Evolutionary conservation across 2,329 filamentous ascomycete species (phyloP).

Genomic region (Xylariaceae sp.): DNA sequence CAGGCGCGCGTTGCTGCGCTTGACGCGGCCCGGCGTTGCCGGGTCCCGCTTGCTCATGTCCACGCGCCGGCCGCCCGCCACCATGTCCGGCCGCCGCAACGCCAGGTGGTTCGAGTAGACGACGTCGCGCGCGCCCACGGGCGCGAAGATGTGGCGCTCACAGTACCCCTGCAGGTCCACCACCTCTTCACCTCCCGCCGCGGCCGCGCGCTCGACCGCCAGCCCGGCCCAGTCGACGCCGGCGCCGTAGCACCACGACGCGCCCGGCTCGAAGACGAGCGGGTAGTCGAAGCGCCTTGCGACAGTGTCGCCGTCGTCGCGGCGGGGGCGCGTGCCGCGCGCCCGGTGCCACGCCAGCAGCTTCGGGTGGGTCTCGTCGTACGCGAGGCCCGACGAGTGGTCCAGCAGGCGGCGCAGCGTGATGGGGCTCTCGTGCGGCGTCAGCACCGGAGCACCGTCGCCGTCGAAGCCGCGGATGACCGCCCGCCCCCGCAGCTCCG

Average conservation of each 20-base stretch:
- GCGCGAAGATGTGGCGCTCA: slow-evolving; percentile 11
- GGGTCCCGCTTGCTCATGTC: slow-evolving; percentile 17
- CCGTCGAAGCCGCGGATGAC: slow-evolving; percentile 9
- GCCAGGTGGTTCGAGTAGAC: slow-evolving; percentile 11
- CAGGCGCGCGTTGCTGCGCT: slow-evolving; percentile 10
- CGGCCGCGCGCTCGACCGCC: slow-evolving; percentile 11
- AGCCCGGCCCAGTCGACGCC: slow-evolving; percentile 35
- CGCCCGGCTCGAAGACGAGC: slow-evolving; percentile 36
- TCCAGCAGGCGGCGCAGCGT: slow-evolving; percentile 12
- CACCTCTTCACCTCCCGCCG: slow-evolving; percentile 3
- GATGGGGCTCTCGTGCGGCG: slow-evolving; percentile 6
- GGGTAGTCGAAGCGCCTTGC: slow-evolving; percentile 28
- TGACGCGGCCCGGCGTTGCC: slow-evolving; percentile 4
- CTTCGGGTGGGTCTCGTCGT: slow-evolving; percentile 24
- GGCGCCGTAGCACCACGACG: slow-evolving; percentile 33
- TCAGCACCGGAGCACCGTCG: slow-evolving; percentile 8
- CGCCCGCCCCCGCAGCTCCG: slow-evolving; percentile 27
- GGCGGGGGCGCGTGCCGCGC: slow-evolving; percentile 20
- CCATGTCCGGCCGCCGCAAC: slow-evolving; percentile 10
- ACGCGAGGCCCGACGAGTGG: slow-evolving; percentile 19
- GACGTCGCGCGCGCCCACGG: slow-evolving; percentile 9
- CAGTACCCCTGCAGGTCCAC: slow-evolving; percentile 10
- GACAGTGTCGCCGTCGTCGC: slow-evolving; percentile 4
- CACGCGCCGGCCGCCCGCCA: slow-evolving; percentile 3
- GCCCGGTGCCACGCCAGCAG: slow-evolving; percentile 14